Evolutionary conservation across 108 stramenopile species (phyloP).

Genomic region (Cyclotella cryptica): DNA sequence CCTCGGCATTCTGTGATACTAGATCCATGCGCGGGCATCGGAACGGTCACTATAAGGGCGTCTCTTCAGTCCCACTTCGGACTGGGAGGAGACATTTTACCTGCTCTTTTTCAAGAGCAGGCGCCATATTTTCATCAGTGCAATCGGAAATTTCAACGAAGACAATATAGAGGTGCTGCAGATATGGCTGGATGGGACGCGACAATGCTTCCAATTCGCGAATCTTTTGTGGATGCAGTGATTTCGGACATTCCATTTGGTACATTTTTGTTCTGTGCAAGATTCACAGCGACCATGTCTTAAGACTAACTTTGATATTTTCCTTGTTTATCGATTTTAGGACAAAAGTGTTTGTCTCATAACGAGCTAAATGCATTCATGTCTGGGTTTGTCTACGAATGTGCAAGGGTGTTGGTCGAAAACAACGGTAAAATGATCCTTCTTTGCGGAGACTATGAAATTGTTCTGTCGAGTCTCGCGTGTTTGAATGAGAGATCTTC

Average conservation of each 20-base stretch:
- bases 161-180: background rate
- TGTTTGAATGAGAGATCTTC: conserved; percentile 23
- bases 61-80: conserved; percentile 13
- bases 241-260: conserved; percentile 75
- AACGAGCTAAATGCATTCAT: conserved; percentile 54
- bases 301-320: background rate
- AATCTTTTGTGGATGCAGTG: conserved; percentile 57
- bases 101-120: conserved; percentile 20
- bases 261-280: background rate
- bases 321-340: background rate
- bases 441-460: conserved; percentile 53
- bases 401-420: conserved; percentile 59
- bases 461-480: conserved; percentile 15
- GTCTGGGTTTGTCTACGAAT: conserved; percentile 60
- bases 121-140: conserved; percentile 26
- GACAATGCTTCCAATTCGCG: conserved; percentile 58
- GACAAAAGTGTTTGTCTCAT: conserved; percentile 59
- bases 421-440: conserved; percentile 56
- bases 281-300: background rate
- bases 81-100: conserved; percentile 67
- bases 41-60: conserved; percentile 38
- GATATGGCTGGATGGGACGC: conserved; percentile 67
- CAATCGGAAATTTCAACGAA: conserved; percentile 4
- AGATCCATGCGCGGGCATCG: conserved; percentile 80
- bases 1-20: conserved; percentile 60